Percentiles rank a stretch among this genome's conserved stretches.
These are phyloP conservation scores for Leonotis leonurus DNA, from an alignment of 257 asterid genomes.

Conservation along the genomic window DNA sequence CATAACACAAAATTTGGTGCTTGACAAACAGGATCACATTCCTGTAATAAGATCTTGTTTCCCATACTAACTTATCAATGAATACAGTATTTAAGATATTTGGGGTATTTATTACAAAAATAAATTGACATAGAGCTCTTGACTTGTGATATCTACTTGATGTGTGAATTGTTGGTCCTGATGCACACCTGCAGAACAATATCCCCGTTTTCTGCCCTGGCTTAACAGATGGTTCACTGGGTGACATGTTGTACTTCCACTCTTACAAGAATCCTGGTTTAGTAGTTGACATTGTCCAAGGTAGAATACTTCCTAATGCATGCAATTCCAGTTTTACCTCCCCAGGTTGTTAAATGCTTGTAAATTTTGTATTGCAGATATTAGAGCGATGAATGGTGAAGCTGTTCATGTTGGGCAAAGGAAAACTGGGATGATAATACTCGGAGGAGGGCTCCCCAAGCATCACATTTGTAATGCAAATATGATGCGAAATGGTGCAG, in stretches of 20 bases:
- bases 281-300: conserved; percentile 79
- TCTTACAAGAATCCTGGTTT: conserved; percentile 73
- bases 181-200: conserved; percentile 49
- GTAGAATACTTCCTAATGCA: conserved; percentile 25
- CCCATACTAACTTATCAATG: neutral
- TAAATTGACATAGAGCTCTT: neutral
- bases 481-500: conserved; percentile 97
- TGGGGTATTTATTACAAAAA: neutral
- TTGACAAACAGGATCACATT: neutral
- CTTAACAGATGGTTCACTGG: conserved; percentile 87
- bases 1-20: neutral
- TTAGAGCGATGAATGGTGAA: conserved; percentile 77
- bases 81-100: neutral
- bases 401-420: conserved; percentile 77
- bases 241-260: conserved; percentile 95
- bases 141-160: neutral
- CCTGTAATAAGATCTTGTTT: neutral
- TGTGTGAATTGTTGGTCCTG: neutral
- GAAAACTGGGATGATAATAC: conserved; percentile 80
- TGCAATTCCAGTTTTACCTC: conserved; percentile 5
- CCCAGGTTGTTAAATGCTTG: neutral
- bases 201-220: conserved; percentile 90
- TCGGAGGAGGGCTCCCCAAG: conserved; percentile 96
- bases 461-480: conserved; percentile 95
- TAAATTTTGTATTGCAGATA: conserved; percentile 34